Conservation (phyloP, 345 rosid species). For the Eucalyptus tenuipes region DNA sequence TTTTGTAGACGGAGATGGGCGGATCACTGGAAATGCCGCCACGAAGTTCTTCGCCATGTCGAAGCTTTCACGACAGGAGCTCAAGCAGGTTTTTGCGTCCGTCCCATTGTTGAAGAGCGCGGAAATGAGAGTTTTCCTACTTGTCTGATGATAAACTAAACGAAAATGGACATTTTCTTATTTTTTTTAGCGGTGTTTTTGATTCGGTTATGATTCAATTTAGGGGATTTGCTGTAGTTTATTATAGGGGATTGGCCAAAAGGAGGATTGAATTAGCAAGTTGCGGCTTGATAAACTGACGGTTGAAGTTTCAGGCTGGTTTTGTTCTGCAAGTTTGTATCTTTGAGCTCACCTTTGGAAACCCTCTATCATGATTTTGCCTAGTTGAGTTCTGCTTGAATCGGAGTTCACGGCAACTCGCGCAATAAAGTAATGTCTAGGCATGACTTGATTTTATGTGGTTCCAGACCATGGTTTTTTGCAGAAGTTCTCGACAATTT, state of each 20-base stretch:
- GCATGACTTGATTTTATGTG: not conserved
- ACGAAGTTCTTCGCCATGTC: conserved; percentile 73
- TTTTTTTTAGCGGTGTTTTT: not conserved
- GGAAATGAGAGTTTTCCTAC: not conserved
- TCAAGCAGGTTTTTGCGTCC: conserved; percentile 48
- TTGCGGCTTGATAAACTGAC: not conserved
- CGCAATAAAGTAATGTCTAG: not conserved
- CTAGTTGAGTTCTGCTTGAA: not conserved
- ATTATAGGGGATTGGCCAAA: not conserved
- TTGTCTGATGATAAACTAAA: not conserved
- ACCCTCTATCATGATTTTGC: not conserved
- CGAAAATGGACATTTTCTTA: not conserved
- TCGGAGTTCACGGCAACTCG: not conserved
- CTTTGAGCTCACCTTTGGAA: not conserved
- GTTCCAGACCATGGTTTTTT: not conserved
- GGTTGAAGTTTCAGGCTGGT: not conserved
- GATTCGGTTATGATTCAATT: not conserved
- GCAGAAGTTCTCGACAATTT: not conserved
- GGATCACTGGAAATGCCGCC: conserved; percentile 72
- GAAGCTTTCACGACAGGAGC: conserved; percentile 80
- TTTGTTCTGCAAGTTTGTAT: not conserved
- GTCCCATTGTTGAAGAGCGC: not conserved
- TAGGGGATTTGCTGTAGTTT: not conserved
- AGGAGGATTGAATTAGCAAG: not conserved
- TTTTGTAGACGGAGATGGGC: conserved; percentile 65